Percentiles rank a stretch among this genome's conserved stretches.
phyloP scores from a whole-genome alignment of 495 filamentous ascomycete species.

The Podospora conica region DNA sequence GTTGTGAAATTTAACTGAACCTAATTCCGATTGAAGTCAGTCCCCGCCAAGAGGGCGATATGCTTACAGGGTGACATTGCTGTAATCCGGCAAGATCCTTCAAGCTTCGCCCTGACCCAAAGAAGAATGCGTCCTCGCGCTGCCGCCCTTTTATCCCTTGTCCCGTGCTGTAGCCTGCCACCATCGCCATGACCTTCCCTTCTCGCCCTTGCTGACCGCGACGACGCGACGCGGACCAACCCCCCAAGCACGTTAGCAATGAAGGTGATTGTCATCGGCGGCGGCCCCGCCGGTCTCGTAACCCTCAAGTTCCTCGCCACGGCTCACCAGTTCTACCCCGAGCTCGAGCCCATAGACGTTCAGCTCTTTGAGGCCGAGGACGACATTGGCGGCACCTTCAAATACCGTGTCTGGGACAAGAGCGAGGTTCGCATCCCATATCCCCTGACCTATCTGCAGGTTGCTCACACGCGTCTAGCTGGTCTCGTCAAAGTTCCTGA shows the following conservation, averaged over 20 bases:
- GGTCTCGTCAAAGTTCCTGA: conserved; percentile 32
- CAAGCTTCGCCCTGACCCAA: neutral
- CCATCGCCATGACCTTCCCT: neutral
- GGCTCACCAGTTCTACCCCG: conserved; percentile 1
- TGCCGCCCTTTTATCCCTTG: neutral
- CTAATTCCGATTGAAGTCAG: neutral
- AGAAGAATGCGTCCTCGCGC: neutral
- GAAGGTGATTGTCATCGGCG: conserved; percentile 6
- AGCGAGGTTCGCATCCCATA: neutral
- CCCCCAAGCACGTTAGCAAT: neutral
- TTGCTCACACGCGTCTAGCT: conserved; percentile 12
- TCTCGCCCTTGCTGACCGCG: neutral
- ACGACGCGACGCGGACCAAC: neutral
- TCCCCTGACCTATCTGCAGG: too few species aligned
- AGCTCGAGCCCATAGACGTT: conserved; percentile 1
- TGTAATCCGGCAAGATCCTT: neutral
- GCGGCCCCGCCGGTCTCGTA: neutral
- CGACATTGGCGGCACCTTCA: neutral
- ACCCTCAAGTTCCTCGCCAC: conserved; percentile 4
- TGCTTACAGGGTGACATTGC: neutral
- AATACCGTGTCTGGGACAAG: neutral
- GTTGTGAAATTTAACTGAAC: neutral
- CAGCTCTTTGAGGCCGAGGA: conserved; percentile 6
- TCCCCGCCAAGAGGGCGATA: neutral
- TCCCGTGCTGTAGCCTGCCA: neutral